Base-by-base conservation (phyloP, 176 grass and related monocot species). In the Melocanna baccifera region DNA sequence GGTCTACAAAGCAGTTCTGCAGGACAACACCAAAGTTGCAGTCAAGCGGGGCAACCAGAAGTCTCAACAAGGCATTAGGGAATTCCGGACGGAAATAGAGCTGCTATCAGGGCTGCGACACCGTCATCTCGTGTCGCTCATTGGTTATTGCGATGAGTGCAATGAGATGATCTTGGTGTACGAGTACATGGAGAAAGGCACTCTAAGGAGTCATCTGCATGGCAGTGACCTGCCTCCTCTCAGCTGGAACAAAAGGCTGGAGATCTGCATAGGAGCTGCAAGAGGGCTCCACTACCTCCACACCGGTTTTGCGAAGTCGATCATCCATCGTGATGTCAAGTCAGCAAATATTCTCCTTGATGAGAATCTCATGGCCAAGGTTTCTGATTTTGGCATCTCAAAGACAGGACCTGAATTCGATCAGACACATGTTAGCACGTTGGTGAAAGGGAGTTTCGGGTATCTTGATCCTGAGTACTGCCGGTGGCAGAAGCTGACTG, bases 271-370 rank as follows among this genome's bases (percentile, higher is more conserved):
- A n/a, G 96, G 96, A 25, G 87, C 96, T 28, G 96, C 96, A 41
- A 93, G 96, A 87, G 96, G 96, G 34, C 89, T 98, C 47, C 96
- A 98, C 86, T 98, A 98, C 79, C 92, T 98, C 75, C 96, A 98
- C 86, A 98, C 96, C 0, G 96, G 96, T 66, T 94, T 94, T 43
- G 81, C 93, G n/a, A 67, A 93, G 77, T 90, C 93, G 50, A 93
- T 98, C 81, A 98, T 98, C 75, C 96, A 98, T 66, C 91, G 96
- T 22, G 96, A 98, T 2, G 96, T 98, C 53, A 98, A 98, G 87
- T 95, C 96, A 3, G 92, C 96, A 57, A 98, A 98, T 82, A 98
- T 98, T 41, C 93, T 98, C 63, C 92, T 98, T 23, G 96, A 98
- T 58, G 89, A 92, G 29, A 93, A 85, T 81, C 94, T 98, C 76